A percentile compares a stretch with the other conserved stretches of the same genome.
Conservation (phyloP, 2,329 filamentous ascomycete species). For the Diaporthe citriasiana region DNA sequence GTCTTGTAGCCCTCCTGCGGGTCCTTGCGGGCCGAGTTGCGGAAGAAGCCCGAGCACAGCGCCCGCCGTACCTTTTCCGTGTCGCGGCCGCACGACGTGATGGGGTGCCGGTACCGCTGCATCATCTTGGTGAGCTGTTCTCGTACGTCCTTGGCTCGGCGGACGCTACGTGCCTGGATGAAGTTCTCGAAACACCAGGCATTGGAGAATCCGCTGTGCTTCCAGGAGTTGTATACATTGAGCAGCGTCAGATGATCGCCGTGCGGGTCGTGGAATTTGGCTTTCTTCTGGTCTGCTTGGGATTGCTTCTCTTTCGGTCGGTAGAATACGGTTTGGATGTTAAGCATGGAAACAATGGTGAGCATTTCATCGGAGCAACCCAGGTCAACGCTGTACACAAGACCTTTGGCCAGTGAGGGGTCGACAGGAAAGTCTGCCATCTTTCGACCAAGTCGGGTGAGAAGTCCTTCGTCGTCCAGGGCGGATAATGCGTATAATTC, state of each 20-base stretch:
- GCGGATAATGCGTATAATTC: constrained; percentile 94
- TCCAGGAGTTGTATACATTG: constrained; percentile 99
- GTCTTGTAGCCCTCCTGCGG: constrained; percentile 98
- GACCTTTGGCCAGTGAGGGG: constrained; percentile 88
- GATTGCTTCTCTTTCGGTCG: constrained; percentile 97
- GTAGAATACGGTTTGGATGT: constrained; percentile 89
- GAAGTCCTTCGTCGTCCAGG: constrained; percentile 92
- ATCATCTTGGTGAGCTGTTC: constrained; percentile 95
- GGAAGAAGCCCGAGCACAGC: constrained; percentile 94
- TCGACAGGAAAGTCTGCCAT: constrained; percentile 99
- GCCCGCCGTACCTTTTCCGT: constrained; percentile 90
- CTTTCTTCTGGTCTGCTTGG: constrained; percentile 96
- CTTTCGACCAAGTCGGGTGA: constrained; percentile 92
- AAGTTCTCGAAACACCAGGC: constrained; percentile 99
- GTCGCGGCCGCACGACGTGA: constrained; percentile 88
- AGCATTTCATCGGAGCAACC: constrained; percentile 94
- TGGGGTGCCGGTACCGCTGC: constrained; percentile 86
- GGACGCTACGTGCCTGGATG: constrained; percentile 91
- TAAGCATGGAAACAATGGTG: constrained; percentile 95
- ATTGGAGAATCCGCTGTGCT: constrained; percentile 82
- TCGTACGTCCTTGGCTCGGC: constrained; percentile 90
- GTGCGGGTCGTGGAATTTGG: constrained; percentile 95
- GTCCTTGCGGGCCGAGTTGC: constrained; percentile 94
- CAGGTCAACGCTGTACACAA: constrained; percentile 89
- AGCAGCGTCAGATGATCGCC: constrained; percentile 95